phyloP scores from a whole-genome alignment of 2,329 filamentous ascomycete genomes.

The Fusarium sp. region DNA sequence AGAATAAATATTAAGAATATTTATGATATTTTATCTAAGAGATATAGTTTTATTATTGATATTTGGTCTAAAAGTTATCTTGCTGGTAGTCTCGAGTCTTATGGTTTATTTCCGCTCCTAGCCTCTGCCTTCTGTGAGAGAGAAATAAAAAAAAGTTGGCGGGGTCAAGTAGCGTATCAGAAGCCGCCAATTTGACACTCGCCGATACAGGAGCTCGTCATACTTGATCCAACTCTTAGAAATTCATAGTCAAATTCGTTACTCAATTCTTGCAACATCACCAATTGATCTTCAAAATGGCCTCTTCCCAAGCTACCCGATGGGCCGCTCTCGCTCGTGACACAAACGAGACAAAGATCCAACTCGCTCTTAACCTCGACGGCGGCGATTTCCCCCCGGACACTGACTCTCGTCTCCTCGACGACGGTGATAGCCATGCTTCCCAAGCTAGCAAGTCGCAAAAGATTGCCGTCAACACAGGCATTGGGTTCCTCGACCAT shows the following conservation, averaged over 20 bases:
- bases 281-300: slow-evolving; percentile 45
- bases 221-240: slow-evolving; percentile 26
- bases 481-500: slow-evolving; percentile 98
- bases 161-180: slow-evolving; percentile 44
- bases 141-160: slow-evolving; percentile 36
- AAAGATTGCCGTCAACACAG: slow-evolving; percentile 88
- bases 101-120: too few species aligned
- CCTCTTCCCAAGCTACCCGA: slow-evolving; percentile 60
- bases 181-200: slow-evolving; percentile 45
- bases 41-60: too few species aligned
- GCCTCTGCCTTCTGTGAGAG: slow-evolving; percentile 19
- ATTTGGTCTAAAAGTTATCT: too few species aligned
- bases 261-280: slow-evolving; percentile 1
- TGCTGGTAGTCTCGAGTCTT: too few species aligned
- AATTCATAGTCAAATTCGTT: slow-evolving; percentile 13
- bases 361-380: slow-evolving; percentile 92
- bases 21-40: too few species aligned
- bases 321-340: slow-evolving; percentile 85
- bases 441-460: slow-evolving; percentile 87
- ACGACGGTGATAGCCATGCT: slow-evolving; percentile 75
- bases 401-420: slow-evolving; percentile 67
- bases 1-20: too few species aligned
- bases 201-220: slow-evolving; percentile 49
- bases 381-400: slow-evolving; percentile 81
- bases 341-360: slow-evolving; percentile 98